Percentiles rank a stretch among this genome's conserved stretches.
Conservation (phyloP, 768 basidiomycete genomes). For the Obba rivulosa region DNA sequence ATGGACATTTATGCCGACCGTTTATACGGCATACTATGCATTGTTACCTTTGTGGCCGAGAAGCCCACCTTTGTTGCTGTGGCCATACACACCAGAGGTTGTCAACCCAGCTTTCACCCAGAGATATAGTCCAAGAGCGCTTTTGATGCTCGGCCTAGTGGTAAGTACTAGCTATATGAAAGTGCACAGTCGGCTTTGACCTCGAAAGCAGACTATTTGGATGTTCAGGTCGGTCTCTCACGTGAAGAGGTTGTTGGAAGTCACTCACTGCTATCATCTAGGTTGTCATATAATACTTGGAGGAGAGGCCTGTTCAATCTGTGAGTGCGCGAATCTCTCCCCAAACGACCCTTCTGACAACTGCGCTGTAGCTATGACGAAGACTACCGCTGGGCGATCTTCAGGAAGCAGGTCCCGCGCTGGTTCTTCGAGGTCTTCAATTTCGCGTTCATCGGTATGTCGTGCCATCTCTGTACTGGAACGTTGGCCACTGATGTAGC, state of each 20-base stretch:
- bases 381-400: slow-evolving; percentile 87
- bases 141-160: slow-evolving; percentile 69
- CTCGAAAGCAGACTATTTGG: slow-evolving; percentile 37
- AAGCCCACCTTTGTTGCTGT: slow-evolving; percentile 36
- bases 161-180: slow-evolving; percentile 35
- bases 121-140: slow-evolving; percentile 65
- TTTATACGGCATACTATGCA: slow-evolving; percentile 82
- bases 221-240: slow-evolving; percentile 44
- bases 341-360: not conserved
- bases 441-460: slow-evolving; percentile 64
- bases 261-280: slow-evolving; percentile 5
- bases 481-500: not conserved
- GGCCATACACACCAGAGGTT: slow-evolving; percentile 51
- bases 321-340: slow-evolving; percentile 33
- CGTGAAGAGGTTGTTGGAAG: no score
- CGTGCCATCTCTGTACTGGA: not conserved
- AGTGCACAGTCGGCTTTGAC: not conserved
- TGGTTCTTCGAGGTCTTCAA: slow-evolving; percentile 59
- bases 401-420: slow-evolving; percentile 54
- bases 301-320: slow-evolving; percentile 75
- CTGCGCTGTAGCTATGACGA: slow-evolving; percentile 58
- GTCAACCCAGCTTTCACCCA: slow-evolving; percentile 26
- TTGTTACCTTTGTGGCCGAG: slow-evolving; percentile 59
- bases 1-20: slow-evolving; percentile 67
- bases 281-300: slow-evolving; percentile 78